Evolutionary conservation across 768 basidiomycete species (phyloP).

Genomic region (Termitomyces sp.): DNA sequence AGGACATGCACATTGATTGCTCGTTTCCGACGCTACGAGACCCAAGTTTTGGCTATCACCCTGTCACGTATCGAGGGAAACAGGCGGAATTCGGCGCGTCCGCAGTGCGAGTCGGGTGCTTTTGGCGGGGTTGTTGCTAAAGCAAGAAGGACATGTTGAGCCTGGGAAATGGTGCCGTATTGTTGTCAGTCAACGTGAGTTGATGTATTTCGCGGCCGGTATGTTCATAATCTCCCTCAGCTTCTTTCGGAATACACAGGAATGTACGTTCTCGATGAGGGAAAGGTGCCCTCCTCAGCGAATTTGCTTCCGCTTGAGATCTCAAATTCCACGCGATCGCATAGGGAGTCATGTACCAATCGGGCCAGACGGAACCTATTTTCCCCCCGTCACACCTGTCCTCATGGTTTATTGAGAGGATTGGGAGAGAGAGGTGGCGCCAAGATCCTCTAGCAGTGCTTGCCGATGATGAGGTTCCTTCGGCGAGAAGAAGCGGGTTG

Average conservation of each 20-base stretch:
- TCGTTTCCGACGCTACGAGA: not conserved
- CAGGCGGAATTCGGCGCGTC: not conserved
- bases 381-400: not conserved
- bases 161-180: constrained; percentile 1
- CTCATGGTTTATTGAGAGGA: too few relatives aligned
- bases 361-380: not conserved
- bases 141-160: not conserved
- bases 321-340: not conserved
- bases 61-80: not conserved
- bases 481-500: not conserved
- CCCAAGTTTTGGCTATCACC: not conserved
- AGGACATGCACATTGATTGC: not conserved
- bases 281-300: too few relatives aligned
- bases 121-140: not conserved
- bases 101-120: not conserved
- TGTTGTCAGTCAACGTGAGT: not conserved
- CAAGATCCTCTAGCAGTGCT: too few relatives aligned
- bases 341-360: not conserved
- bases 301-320: not conserved
- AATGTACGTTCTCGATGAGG: not conserved
- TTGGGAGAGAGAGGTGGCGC: not conserved
- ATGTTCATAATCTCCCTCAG: not conserved
- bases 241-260: not conserved
- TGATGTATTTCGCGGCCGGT: not conserved
- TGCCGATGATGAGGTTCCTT: not conserved